Conservation (phyloP, 768 basidiomycete species). For the Tylopilus felleus region DNA sequence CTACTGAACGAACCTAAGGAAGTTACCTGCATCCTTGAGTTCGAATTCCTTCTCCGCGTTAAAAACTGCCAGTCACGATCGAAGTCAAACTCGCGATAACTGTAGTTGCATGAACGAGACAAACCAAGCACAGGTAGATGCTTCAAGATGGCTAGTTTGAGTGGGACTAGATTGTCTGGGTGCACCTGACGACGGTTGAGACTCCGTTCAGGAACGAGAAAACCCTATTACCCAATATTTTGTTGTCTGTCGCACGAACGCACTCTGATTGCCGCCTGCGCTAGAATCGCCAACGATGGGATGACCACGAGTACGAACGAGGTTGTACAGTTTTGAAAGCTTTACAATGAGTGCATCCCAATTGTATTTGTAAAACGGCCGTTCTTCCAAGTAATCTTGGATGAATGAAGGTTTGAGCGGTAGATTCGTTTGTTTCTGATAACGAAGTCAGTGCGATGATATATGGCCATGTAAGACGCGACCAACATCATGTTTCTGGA, state of each 20-base stretch:
- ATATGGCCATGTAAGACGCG: not conserved
- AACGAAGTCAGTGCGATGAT: slow-evolving; percentile 8
- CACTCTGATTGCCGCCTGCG: slow-evolving; percentile 93
- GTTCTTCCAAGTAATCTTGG: slow-evolving; percentile 87
- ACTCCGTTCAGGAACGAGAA: not conserved
- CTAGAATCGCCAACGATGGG: slow-evolving; percentile 91
- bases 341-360: slow-evolving; percentile 97
- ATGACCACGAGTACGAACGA: slow-evolving; percentile 92
- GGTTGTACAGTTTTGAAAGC: slow-evolving; percentile 90
- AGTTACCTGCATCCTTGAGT: slow-evolving; percentile 68
- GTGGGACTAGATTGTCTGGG: slow-evolving; percentile 88
- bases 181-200: slow-evolving; percentile 52
- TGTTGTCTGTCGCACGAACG: slow-evolving; percentile 97
- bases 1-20: not conserved
- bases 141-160: slow-evolving; percentile 89
- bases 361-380: slow-evolving; percentile 95
- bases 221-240: slow-evolving; percentile 90
- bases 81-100: slow-evolving; percentile 1
- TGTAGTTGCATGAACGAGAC: slow-evolving; percentile 16
- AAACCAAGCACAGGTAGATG: slow-evolving; percentile 91
- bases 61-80: slow-evolving; percentile 59
- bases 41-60: slow-evolving; percentile 93
- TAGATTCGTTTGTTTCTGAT: slow-evolving; percentile 87
- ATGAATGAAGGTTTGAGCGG: slow-evolving; percentile 85
- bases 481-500: slow-evolving; percentile 88